Conservation (phyloP, 352 stramenopile species). For the Blastocystis sp. region DNA sequence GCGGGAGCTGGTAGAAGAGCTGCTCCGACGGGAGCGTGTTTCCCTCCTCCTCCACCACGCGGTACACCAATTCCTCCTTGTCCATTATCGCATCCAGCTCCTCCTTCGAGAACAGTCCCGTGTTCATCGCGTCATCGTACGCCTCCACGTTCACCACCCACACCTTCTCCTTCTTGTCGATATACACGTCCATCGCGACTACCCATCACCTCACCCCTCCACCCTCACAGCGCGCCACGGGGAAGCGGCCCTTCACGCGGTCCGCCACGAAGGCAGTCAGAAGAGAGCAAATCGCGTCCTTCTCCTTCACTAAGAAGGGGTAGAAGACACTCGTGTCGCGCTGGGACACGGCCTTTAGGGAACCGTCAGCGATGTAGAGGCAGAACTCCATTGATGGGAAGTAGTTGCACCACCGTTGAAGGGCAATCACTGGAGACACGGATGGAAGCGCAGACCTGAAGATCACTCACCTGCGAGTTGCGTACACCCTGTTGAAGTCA, state of each 20-base stretch:
- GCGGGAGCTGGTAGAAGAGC: slow-evolving; percentile 35
- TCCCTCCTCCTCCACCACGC: slow-evolving; percentile 46
- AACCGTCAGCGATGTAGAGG: slow-evolving; percentile 33
- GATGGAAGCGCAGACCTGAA: not conserved
- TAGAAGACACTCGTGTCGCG: slow-evolving; percentile 58
- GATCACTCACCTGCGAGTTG: not conserved
- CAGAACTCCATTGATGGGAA: slow-evolving; percentile 65
- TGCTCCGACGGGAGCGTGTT: slow-evolving; percentile 19
- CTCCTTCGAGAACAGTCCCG: slow-evolving; percentile 27
- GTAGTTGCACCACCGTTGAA: slow-evolving; percentile 62
- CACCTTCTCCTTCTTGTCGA: slow-evolving; percentile 52
- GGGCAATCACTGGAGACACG: not conserved
- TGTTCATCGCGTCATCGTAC: slow-evolving; percentile 37
- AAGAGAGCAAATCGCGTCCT: not conserved
- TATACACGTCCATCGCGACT: slow-evolving; percentile 65
- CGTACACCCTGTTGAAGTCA: slow-evolving; percentile 17
- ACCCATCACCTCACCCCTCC: not conserved
- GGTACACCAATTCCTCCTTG: not conserved
- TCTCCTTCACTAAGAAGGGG: slow-evolving; percentile 12
- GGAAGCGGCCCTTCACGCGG: not conserved
- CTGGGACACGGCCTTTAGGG: slow-evolving; percentile 30
- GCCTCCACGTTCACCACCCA: slow-evolving; percentile 55
- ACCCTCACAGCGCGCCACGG: not conserved
- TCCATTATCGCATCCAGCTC: not conserved
- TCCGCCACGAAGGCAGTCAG: slow-evolving; percentile 24